Base-by-base conservation (phyloP, 352 stramenopile genomes). In the Globisporangium viniferum region DNA sequence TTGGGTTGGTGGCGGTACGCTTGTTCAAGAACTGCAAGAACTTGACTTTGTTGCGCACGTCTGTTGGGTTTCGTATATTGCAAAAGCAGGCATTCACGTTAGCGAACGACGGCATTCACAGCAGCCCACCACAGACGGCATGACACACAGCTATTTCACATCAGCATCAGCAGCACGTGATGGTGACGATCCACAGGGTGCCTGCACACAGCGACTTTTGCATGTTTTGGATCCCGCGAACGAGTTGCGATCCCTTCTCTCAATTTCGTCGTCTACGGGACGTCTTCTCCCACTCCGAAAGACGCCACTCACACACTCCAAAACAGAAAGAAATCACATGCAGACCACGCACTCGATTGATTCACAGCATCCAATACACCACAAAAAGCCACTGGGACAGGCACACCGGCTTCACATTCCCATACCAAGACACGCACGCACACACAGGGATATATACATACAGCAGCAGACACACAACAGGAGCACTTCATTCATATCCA, bases 1-100 rank as follows among this genome's bases (percentile, higher is more conserved):
- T 94, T 57, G 97, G 97, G 91, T 99, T 99, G 61, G 97, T 99
- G 78, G 98, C 98, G 74, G 95, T 98, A 80, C 91, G 90, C 89
- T 99, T 99, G 77, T 98, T 97, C 78, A 98, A 92, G 89, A 99
- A 99, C 80, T 99, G 92, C 69, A 98, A 84, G 87, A 98, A 99
- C 85, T 99, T 99, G 79, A 98, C 81, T 86, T 98, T 97, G 86
- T 98, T 98, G 84, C 94, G 90, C 78, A 96, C 86, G 77, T 98
- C 91, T 97, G 86, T 72, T 51, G 77, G 73, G 59, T 59, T 74
- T 5, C 54, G 72, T 77, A 57, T 74, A 57, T 74, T 54, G 69
- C 67, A 77, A 18, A 66, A 57, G 66, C 53, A 76, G 54, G 64
- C 76, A 14, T 33, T 51, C 29, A 29, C 27, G 68, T 58, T 57